Conservation (phyloP, 805 yeast genomes). For the Millerozyma miso region DNA sequence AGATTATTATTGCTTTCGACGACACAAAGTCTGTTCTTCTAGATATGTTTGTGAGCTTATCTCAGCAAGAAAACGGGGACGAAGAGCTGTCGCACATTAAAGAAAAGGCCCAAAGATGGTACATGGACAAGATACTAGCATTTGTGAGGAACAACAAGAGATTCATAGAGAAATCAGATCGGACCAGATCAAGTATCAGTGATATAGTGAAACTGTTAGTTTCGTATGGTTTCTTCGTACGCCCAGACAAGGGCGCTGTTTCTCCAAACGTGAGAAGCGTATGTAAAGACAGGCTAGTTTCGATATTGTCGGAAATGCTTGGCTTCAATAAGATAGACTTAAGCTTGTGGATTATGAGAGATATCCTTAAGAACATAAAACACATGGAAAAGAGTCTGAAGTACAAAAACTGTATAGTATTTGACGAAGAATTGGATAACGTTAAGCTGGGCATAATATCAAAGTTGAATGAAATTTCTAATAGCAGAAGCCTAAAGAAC, state of each 20-base stretch:
- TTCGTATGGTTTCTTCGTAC: conserved; percentile 37
- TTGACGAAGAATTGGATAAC: conserved; percentile 57
- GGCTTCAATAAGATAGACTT: conserved; percentile 19
- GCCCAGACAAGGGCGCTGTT: conserved; percentile 11
- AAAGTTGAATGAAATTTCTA: conserved; percentile 33
- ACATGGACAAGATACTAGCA: conserved; percentile 53
- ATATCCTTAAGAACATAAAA: conserved; percentile 39
- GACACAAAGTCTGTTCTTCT: conserved; percentile 11
- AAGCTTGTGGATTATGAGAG: conserved; percentile 58
- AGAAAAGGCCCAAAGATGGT: conserved; percentile 47
- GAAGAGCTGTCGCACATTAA: conserved; percentile 15
- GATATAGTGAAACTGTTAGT: conserved; percentile 37
- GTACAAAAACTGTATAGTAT: conserved; percentile 19
- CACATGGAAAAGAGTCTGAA: conserved; percentile 20
- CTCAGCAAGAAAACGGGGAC: conserved; percentile 20
- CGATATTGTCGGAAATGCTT: conserved; percentile 60
- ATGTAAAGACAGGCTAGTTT: conserved; percentile 61
- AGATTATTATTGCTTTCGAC: conserved; percentile 9
- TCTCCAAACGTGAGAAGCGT: conserved; percentile 35
- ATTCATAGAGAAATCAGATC: conserved; percentile 15
- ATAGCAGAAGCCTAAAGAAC: conserved; percentile 10
- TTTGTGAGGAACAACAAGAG: conserved; percentile 46
- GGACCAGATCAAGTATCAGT: conserved; percentile 23
- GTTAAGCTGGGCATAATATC: conserved; percentile 48
- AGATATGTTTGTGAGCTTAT: conserved; percentile 19